These are phyloP conservation scores for Albifimbria verrucaria DNA, from an alignment of 2,329 filamentous ascomycete genomes.

Conservation along the genomic window DNA sequence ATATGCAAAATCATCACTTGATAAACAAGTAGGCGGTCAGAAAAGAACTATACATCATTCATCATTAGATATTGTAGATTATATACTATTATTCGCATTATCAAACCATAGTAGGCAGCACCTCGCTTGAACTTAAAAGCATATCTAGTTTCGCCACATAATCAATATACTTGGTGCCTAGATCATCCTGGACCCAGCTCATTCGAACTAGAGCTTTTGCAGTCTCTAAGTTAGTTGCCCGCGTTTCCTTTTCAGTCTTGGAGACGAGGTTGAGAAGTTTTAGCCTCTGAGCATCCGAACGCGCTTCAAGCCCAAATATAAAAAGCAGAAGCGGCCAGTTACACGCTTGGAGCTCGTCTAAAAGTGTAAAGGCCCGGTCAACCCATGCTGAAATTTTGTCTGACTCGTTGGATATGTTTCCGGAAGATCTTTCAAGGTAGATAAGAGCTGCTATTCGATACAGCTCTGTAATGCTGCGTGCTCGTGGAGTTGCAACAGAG, in stretches of 20 bases:
- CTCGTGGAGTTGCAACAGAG: neutral
- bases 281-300: constrained; percentile 1
- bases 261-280: constrained; percentile 2
- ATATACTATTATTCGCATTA: neutral
- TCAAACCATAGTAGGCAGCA: neutral
- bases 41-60: too few species aligned
- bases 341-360: neutral
- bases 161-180: neutral
- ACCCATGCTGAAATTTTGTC: neutral
- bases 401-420: neutral
- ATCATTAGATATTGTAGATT: too few species aligned
- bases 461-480: neutral
- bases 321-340: constrained; percentile 3
- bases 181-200: constrained; percentile 3
- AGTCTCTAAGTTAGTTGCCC: neutral
- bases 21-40: too few species aligned
- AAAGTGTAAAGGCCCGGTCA: neutral
- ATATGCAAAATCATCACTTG: too few species aligned
- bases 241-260: constrained; percentile 2
- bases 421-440: neutral
- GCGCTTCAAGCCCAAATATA: constrained; percentile 5
- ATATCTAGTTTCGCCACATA: constrained; percentile 2
- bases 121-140: neutral
- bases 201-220: neutral
- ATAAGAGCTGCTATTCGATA: constrained; percentile 1